Evolutionary conservation across 495 filamentous ascomycete genomes (phyloP).

Genomic region (Penicillium coffeae): DNA sequence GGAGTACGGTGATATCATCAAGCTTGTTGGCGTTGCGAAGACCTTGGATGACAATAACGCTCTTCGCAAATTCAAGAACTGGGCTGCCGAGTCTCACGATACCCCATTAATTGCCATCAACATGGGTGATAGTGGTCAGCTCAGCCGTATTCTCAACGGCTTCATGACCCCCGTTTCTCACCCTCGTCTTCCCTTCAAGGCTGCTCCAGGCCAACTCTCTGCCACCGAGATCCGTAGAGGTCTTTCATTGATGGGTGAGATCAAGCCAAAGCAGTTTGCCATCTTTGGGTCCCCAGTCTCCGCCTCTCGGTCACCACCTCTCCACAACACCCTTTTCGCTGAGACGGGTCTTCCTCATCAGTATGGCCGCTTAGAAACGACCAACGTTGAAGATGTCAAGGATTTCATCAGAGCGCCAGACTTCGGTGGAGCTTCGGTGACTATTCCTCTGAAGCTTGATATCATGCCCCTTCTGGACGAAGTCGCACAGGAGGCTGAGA

Average conservation of each 20-base stretch:
- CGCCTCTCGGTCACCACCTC: slow-evolving; percentile 74
- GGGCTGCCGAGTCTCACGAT: slow-evolving; percentile 65
- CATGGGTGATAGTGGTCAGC: slow-evolving; percentile 85
- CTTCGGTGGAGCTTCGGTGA: slow-evolving; percentile 93
- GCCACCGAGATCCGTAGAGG: slow-evolving; percentile 81
- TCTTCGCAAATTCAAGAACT: slow-evolving; percentile 76
- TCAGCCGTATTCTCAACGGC: slow-evolving; percentile 81
- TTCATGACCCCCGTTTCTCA: slow-evolving; percentile 98
- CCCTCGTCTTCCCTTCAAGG: slow-evolving; percentile 81
- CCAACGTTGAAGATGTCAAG: slow-evolving; percentile 58
- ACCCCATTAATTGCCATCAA: slow-evolving; percentile 90
- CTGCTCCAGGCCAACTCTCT: slow-evolving; percentile 91
- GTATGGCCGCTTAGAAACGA: slow-evolving; percentile 80
- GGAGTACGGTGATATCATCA: slow-evolving; percentile 86
- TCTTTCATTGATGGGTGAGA: slow-evolving; percentile 73
- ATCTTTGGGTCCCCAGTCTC: slow-evolving; percentile 83
- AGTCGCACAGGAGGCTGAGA: slow-evolving; percentile 68
- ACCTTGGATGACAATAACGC: slow-evolving; percentile 79
- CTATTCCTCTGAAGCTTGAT: slow-evolving; percentile 90
- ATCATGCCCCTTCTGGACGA: slow-evolving; percentile 79
- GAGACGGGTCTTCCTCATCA: slow-evolving; percentile 77
- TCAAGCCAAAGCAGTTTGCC: slow-evolving; percentile 73
- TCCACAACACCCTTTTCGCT: slow-evolving; percentile 86
- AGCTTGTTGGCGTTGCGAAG: slow-evolving; percentile 83
- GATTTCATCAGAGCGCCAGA: slow-evolving; percentile 63